Conservation (phyloP, 805 yeast genomes). For the Metschnikowia lochheadii region DNA sequence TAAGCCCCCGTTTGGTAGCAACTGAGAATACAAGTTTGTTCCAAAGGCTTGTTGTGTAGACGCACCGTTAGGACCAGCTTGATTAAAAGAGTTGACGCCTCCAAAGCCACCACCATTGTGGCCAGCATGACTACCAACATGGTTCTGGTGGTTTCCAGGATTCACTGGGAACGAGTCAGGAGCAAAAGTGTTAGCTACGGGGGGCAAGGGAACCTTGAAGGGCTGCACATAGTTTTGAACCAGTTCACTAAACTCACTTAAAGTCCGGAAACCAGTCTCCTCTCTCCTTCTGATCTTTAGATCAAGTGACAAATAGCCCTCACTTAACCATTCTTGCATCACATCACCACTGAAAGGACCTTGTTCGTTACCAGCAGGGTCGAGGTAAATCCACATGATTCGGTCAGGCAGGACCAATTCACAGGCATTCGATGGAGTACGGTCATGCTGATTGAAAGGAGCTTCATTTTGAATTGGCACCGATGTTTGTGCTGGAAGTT, state of each 20-base stretch:
- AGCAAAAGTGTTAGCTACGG: constrained; percentile 2
- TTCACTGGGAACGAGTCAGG: background rate
- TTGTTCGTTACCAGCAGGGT: constrained; percentile 64
- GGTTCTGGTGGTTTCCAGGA: background rate
- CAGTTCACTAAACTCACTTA: constrained; percentile 49
- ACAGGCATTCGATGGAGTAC: constrained; percentile 1
- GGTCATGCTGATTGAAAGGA: background rate
- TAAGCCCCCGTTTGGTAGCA: constrained; percentile 25
- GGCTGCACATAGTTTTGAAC: constrained; percentile 54
- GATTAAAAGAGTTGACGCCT: constrained; percentile 1
- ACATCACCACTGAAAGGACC: constrained; percentile 74
- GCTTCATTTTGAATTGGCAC: background rate
- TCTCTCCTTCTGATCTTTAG: constrained; percentile 57
- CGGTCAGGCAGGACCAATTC: constrained; percentile 19
- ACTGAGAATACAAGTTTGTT: constrained; percentile 25
- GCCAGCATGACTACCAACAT: background rate
- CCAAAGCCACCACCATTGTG: background rate
- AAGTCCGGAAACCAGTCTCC: constrained; percentile 45
- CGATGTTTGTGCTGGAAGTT: background rate
- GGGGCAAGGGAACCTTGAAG: constrained; percentile 55
- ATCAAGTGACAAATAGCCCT: constrained; percentile 53
- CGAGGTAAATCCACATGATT: constrained; percentile 69
- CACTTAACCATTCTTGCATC: constrained; percentile 77
- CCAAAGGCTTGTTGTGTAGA: constrained; percentile 13
- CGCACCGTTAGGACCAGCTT: constrained; percentile 2